phyloP scores from a whole-genome alignment of 352 stramenopile genomes.

The Hyaloperonospora brassicae region DNA sequence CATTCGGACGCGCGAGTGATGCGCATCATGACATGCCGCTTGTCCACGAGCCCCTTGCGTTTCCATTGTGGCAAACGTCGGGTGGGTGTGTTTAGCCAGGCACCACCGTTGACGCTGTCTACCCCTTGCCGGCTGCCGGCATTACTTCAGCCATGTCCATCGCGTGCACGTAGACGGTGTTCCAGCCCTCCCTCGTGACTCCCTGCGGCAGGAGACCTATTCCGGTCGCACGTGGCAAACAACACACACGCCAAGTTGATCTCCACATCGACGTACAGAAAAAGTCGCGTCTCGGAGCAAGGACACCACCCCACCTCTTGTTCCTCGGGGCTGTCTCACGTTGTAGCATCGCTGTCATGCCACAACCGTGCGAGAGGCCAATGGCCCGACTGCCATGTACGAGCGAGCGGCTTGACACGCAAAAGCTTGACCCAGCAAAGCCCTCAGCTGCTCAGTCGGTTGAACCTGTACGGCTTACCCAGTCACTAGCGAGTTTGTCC shows the following conservation, averaged over 20 bases:
- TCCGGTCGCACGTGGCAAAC: slow-evolving; percentile 95
- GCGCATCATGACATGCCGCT: too few relatives aligned
- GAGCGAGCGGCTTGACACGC: slow-evolving; percentile 93
- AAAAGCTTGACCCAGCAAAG: slow-evolving; percentile 95
- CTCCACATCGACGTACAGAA: slow-evolving; percentile 89
- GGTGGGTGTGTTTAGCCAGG: too few relatives aligned
- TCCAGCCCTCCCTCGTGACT: too few relatives aligned
- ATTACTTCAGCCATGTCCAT: too few relatives aligned
- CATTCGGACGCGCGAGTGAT: too few relatives aligned
- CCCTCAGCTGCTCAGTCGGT: slow-evolving; percentile 45
- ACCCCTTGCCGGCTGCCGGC: too few relatives aligned
- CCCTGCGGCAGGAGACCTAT: too few relatives aligned
- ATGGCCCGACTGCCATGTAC: slow-evolving; percentile 90
- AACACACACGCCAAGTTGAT: slow-evolving; percentile 84
- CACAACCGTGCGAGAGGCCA: slow-evolving; percentile 92
- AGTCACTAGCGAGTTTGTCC: slow-evolving; percentile 56
- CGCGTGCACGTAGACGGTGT: too few relatives aligned
- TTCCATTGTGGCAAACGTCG: too few relatives aligned
- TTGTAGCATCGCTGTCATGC: slow-evolving; percentile 63
- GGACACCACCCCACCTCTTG: slow-evolving; percentile 71
- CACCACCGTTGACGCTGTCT: too few relatives aligned
- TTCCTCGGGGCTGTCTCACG: slow-evolving; percentile 94
- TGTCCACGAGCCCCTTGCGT: too few relatives aligned
- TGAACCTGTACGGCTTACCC: slow-evolving; percentile 36
- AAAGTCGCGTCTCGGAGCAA: slow-evolving; percentile 96